These are phyloP conservation scores for Fomitiporia mediterranea DNA, from an alignment of 1,284 basidiomycete genomes.

Conservation along the genomic window DNA sequence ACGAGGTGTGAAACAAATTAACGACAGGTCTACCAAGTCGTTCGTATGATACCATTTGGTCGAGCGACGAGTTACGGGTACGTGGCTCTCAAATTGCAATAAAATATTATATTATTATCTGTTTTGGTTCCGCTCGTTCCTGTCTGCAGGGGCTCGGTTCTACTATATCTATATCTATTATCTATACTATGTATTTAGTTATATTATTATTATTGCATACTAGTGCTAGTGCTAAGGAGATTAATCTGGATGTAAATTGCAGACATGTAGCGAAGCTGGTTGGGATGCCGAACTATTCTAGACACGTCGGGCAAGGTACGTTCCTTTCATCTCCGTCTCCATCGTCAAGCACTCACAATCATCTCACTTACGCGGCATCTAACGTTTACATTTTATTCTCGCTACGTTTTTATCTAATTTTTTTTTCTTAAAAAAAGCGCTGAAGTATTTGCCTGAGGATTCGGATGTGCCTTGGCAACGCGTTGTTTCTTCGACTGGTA, in stretches of 20 bases:
- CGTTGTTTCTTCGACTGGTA: conserved; percentile 60
- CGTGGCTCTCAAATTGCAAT: conserved; percentile 16
- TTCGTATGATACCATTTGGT: conserved; percentile 58
- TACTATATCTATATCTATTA: not conserved
- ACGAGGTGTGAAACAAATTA: not conserved
- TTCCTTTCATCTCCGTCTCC: not conserved
- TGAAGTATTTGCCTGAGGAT: conserved; percentile 61
- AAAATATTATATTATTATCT: not conserved
- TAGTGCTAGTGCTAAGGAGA: not conserved
- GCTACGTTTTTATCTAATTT: not conserved
- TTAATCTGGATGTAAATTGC: conserved; percentile 26
- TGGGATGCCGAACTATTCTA: conserved; percentile 76
- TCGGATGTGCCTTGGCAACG: conserved; percentile 74
- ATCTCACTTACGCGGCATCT: not conserved
- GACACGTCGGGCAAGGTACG: conserved; percentile 83
- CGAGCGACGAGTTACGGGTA: conserved; percentile 68
- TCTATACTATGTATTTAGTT: no score
- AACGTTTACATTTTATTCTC: conserved; percentile 1
- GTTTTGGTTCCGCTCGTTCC: no score
- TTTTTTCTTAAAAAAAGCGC: conserved; percentile 37
- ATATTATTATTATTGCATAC: no score
- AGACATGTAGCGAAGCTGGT: conserved; percentile 82
- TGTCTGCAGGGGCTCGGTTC: not conserved
- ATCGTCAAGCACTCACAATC: not conserved
- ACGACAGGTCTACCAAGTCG: conserved; percentile 59